Evolutionary conservation across 2,329 filamentous ascomycete genomes (phyloP), one percentile per base, ranked within the genome.

Genomic region (Lasiodiplodia hormozganensis): DNA sequence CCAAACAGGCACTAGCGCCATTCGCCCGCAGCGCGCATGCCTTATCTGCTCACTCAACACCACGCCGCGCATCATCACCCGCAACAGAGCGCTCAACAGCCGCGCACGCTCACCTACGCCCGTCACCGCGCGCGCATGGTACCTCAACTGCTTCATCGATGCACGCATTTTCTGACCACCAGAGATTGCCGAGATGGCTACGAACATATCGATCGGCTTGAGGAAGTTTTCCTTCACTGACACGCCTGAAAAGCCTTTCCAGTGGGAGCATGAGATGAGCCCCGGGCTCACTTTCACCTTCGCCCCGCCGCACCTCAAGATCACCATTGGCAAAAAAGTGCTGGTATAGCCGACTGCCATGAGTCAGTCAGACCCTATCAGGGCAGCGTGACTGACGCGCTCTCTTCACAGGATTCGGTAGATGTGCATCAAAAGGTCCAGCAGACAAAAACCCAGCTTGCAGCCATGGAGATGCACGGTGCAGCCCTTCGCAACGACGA

Each of bases 1-100:
- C 74, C 77, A 69, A 69, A 79, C 14, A 73, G 83, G 72, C 79
- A 79, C 72, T 85, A 82, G 72, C 75, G 67, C 62, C 52, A 6
- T 10, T 14, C 72, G 68, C 51, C 28, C 72, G 10, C 68, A 54
- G 58, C 51, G 28, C 51, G 67, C 25, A 28, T 58, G 62, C n/a
- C 36, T 23, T 36, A 43, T 51, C 53, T 18, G 28, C 40, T 52
- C 36, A 16, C 18, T 68, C 56, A 47, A 64, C 43, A 68, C 34
- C 62, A 43, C 12, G 38, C 54, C 31, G 12, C n/a, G 28, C 60
- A 64, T 64, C 60, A 78, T 80, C 21, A 72, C 71, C 16, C 77
- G 79, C 69, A 71, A 72, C n/a, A 65, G 71, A 38, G n/a, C 60
- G 25, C 23, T 62, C 54, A 31, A 43, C 34, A 62, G 18, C 56